These are phyloP conservation scores for Kwoniella dejecticola DNA, from an alignment of 768 basidiomycete genomes.

Conservation along the genomic window DNA sequence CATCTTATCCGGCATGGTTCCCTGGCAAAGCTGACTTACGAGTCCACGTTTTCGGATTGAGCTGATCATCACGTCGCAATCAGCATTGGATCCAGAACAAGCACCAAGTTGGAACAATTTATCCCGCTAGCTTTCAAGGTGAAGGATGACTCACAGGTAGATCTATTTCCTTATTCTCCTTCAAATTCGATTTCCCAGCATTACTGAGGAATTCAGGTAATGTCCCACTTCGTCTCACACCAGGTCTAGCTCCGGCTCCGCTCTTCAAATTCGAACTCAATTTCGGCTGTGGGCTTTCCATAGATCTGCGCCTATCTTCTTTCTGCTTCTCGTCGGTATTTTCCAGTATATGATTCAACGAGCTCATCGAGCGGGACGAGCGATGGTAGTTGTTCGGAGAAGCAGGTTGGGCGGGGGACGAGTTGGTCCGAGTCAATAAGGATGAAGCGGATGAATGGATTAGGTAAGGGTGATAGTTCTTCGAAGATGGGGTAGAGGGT, in stretches of 20 bases:
- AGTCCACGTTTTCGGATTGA: constrained; percentile 43
- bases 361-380: constrained; percentile 35
- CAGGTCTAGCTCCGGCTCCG: constrained; percentile 7
- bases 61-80: too few species aligned
- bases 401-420: constrained; percentile 37
- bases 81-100: too few species aligned
- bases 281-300: constrained; percentile 39
- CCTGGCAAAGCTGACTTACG: constrained; percentile 21
- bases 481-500: constrained; percentile 17
- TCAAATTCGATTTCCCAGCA: constrained; percentile 10
- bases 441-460: constrained; percentile 47
- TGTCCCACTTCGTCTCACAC: constrained; percentile 35
- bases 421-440: constrained; percentile 46
- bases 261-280: too few species aligned
- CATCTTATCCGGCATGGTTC: background rate
- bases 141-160: constrained; percentile 38
- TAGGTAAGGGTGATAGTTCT: constrained; percentile 45
- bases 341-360: constrained; percentile 16
- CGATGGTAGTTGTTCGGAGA: constrained; percentile 25
- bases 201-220: constrained; percentile 24
- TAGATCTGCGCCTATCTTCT: constrained; percentile 25
- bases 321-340: constrained; percentile 10
- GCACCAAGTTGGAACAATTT: too few species aligned
- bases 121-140: too few species aligned
- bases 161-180: constrained; percentile 26